phyloP scores from a whole-genome alignment of 1,284 basidiomycete genomes.

The Ganoderma leucocontextum region DNA sequence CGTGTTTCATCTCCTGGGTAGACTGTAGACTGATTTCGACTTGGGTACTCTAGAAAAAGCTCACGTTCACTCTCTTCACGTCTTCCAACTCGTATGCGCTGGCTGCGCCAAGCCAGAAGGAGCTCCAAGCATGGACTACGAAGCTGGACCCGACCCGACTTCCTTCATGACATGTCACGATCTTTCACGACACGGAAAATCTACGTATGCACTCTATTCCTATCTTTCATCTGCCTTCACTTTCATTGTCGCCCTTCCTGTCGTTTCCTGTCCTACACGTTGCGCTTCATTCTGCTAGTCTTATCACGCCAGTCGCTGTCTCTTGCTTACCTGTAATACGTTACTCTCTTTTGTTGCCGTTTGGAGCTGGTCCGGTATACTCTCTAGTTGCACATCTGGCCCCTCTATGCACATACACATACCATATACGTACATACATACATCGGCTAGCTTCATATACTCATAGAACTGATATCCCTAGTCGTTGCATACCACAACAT shows the following conservation, averaged over 20 bases:
- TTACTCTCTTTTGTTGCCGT: conserved; percentile 10
- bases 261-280: conserved; percentile 6
- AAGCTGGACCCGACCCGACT: conserved; percentile 81
- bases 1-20: conserved; percentile 7
- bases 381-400: conserved; percentile 27
- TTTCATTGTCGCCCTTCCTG: conserved; percentile 4
- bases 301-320: conserved; percentile 26
- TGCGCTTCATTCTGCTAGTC: conserved; percentile 13
- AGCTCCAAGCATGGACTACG: conserved; percentile 83
- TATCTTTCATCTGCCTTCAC: conserved; percentile 13
- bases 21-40: conserved; percentile 19
- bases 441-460: conserved; percentile 28
- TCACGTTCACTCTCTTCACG: conserved; percentile 89
- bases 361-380: conserved; percentile 17
- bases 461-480: conserved; percentile 40
- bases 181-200: conserved; percentile 20
- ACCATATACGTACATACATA: conserved; percentile 28
- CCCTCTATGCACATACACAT: conserved; percentile 34
- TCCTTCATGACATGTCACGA: conserved; percentile 35
- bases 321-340: conserved; percentile 27
- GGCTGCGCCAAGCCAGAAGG: conserved; percentile 80
- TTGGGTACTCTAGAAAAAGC: conserved; percentile 67
- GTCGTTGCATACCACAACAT: conserved; percentile 35
- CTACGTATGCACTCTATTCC: conserved; percentile 15
- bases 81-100: conserved; percentile 90